Base-by-base conservation (phyloP, 2,329 filamentous ascomycete species). In the Ascochyta rabiei region DNA sequence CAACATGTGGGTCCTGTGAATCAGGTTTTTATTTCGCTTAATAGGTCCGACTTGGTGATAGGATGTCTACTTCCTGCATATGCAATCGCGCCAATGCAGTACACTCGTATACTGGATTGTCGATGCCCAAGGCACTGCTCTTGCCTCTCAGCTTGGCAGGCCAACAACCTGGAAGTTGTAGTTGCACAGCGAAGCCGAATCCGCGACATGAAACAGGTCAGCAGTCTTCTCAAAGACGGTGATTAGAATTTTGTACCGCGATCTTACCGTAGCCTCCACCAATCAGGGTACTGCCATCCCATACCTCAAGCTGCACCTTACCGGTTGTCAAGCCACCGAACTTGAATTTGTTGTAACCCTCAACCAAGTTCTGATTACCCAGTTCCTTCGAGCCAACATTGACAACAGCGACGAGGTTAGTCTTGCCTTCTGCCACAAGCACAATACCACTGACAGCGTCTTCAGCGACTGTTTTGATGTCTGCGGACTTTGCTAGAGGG, bases 401-500 rank as follows among this genome's bases (percentile, higher is more conserved):
- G 13, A 70, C 66, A 12, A 65, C 64, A 31, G 61, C 63, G n/a
- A 62, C 52, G 2, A 68, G 53, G 10, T 52, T 53, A 6, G 43
- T 56, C 26, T 61, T 52, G 31, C 58, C 64, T 45, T 58, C 48
- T 2, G 56, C 38, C 4, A 60, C 57, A 4, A 62, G 46, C 6
- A 64, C n/a, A n/a, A 66, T 48, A 18, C 49, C 56, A 5, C 39
- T 57, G 4, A 63, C 56, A 2, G 46, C 50, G 13, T 63, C 58
- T 15, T 63, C 56, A 13, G 48, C 58, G 33, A 42, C 52, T 1
- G 13, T 48, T 7, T 34, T 28, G 8, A 62, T 54, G 21, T 59
- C 51, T 4, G 4, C 12, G 8, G 57, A 57, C 30, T 81, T 2
- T 53, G 57, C 2, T 68, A 81, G 49, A 30, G 82, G 13, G 79